These are phyloP conservation scores for Suillus discolor DNA, from an alignment of 768 basidiomycete genomes.

Conservation along the genomic window DNA sequence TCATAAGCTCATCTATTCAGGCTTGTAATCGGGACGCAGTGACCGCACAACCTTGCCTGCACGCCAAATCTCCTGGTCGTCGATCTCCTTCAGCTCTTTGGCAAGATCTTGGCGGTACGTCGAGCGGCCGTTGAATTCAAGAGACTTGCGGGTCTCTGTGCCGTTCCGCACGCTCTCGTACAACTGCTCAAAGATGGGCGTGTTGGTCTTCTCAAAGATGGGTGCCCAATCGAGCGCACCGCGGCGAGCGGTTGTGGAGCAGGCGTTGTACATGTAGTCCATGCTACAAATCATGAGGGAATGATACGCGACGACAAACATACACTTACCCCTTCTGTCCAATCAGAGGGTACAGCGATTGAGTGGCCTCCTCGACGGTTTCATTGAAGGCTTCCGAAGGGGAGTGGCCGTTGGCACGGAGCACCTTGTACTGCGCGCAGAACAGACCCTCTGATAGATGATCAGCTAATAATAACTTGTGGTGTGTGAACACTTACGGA, in stretches of 20 bases:
- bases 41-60: constrained; percentile 94
- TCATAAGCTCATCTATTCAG: constrained; percentile 41
- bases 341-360: constrained; percentile 96
- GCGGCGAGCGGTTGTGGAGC: constrained; percentile 98
- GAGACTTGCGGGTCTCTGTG: constrained; percentile 94
- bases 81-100: constrained; percentile 90
- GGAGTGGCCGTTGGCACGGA: constrained; percentile 93
- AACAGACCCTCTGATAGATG: constrained; percentile 83
- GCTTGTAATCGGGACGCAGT: constrained; percentile 83
- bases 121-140: constrained; percentile 91
- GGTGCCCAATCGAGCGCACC: constrained; percentile 99
- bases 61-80: constrained; percentile 98
- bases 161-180: constrained; percentile 96
- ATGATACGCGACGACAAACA: neutral
- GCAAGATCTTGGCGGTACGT: constrained; percentile 94
- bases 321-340: constrained; percentile 82
- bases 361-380: constrained; percentile 99
- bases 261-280: constrained; percentile 99
- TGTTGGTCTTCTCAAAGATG: constrained; percentile 91
- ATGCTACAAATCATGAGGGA: constrained; percentile 52
- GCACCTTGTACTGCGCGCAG: constrained; percentile 98
- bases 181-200: constrained; percentile 92
- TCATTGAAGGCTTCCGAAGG: constrained; percentile 99
- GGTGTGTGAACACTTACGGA: constrained; percentile 56
- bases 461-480: constrained; percentile 8